Evolutionary conservation across 148 eudicot species (phyloP).

Genomic region (Agrostemma githago): DNA sequence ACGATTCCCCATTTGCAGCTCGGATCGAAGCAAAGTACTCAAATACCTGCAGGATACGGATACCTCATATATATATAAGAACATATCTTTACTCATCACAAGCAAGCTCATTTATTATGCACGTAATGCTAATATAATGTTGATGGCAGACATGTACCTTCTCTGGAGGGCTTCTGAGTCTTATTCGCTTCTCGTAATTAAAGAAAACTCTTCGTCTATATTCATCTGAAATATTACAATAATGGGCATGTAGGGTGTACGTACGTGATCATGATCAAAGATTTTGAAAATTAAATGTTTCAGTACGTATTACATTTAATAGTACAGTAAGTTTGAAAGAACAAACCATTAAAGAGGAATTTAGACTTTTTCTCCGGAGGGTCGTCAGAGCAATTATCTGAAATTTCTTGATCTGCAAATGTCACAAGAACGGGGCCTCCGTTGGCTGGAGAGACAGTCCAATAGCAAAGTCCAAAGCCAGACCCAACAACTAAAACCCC

Average conservation of each 20-base stretch:
- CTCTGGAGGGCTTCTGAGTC: constrained; percentile 73
- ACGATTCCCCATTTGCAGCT: constrained; percentile 46
- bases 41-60: constrained; percentile 44
- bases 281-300: no score
- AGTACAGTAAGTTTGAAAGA: background rate
- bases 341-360: constrained; percentile 49
- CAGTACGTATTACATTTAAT: no score
- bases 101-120: no score
- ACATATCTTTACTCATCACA: no score
- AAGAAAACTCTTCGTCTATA: constrained; percentile 80
- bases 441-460: constrained; percentile 21
- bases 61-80: background rate
- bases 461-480: constrained; percentile 42
- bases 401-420: constrained; percentile 42
- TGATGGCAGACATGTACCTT: constrained; percentile 40
- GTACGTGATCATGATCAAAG: no score
- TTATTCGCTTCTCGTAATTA: constrained; percentile 76
- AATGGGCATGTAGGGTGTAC: no score
- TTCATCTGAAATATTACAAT: constrained; percentile 43
- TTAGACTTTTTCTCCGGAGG: constrained; percentile 33
- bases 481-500: constrained; percentile 44
- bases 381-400: constrained; percentile 15
- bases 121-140: no score
- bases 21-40: constrained; percentile 77
- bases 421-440: constrained; percentile 22